Evolutionary conservation across 2,329 filamentous ascomycete species (phyloP).

Genomic region (Fusarium pseudoanthophilum): DNA sequence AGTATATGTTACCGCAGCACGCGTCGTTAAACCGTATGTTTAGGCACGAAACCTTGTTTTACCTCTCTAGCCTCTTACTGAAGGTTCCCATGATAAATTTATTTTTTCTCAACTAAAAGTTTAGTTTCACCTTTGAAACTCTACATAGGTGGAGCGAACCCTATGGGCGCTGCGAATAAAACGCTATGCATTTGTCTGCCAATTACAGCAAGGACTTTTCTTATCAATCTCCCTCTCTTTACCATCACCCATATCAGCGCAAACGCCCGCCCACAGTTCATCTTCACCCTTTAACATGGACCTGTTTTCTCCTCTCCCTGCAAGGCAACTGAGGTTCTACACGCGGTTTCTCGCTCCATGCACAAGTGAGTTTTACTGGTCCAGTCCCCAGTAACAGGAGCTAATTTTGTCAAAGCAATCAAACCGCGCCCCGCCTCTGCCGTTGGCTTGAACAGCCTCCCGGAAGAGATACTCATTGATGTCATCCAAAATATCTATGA

Average conservation of each 20-base stretch:
- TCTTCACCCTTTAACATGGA: neutral
- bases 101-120: accelerated
- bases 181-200: neutral
- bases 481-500: accelerated
- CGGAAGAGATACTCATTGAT: neutral
- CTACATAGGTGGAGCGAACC: neutral
- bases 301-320: neutral
- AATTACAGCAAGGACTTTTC: neutral
- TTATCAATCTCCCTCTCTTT: accelerated
- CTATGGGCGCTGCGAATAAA: neutral
- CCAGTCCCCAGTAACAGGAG: too few relatives aligned
- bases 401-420: neutral
- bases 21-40: accelerated
- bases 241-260: neutral
- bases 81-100: accelerated
- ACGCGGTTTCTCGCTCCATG: neutral
- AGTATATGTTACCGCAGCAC: accelerated
- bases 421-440: neutral
- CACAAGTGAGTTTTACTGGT: neutral
- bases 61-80: accelerated
- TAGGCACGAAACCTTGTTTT: accelerated
- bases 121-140: accelerated
- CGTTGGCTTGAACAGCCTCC: neutral
- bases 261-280: neutral
- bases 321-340: too few relatives aligned